phyloP scores from a whole-genome alignment of 2,329 filamentous ascomycete species.

The Xylariales sp. region DNA sequence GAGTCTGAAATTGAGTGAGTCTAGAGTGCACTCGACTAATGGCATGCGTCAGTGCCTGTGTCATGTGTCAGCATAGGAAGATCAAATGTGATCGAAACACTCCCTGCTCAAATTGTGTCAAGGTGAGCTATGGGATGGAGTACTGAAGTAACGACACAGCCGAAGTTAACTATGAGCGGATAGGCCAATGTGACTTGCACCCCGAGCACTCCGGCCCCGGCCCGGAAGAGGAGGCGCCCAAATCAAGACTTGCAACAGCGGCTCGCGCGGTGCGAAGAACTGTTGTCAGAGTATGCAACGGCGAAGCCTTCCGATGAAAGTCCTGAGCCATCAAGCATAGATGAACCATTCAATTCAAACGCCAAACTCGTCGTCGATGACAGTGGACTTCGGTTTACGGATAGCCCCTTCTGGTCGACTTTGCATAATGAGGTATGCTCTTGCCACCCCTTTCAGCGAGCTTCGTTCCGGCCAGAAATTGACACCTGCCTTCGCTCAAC shows the following conservation, averaged over 20 bases:
- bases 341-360: slow-evolving; percentile 38
- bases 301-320: slow-evolving; percentile 21
- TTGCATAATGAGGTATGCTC: slow-evolving; percentile 51
- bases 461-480: no score
- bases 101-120: slow-evolving; percentile 56
- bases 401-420: slow-evolving; percentile 49
- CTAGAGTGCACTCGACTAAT: background rate
- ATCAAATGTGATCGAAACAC: slow-evolving; percentile 58
- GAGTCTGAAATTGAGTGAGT: slow-evolving; percentile 3
- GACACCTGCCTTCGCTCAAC: no score
- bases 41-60: slow-evolving; percentile 34
- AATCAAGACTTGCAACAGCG: slow-evolving; percentile 60
- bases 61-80: slow-evolving; percentile 57
- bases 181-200: slow-evolving; percentile 57
- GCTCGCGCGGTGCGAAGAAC: slow-evolving; percentile 53
- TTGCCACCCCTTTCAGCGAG: no score
- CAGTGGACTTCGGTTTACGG: slow-evolving; percentile 48
- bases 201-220: slow-evolving; percentile 55
- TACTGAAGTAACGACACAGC: no score
- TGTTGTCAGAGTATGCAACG: slow-evolving; percentile 53
- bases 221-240: slow-evolving; percentile 53
- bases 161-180: no score
- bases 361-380: slow-evolving; percentile 55
- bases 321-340: slow-evolving; percentile 19
- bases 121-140: slow-evolving; percentile 46